Conservation (phyloP, 768 basidiomycete genomes). For the Gymnopilus dilepis region DNA sequence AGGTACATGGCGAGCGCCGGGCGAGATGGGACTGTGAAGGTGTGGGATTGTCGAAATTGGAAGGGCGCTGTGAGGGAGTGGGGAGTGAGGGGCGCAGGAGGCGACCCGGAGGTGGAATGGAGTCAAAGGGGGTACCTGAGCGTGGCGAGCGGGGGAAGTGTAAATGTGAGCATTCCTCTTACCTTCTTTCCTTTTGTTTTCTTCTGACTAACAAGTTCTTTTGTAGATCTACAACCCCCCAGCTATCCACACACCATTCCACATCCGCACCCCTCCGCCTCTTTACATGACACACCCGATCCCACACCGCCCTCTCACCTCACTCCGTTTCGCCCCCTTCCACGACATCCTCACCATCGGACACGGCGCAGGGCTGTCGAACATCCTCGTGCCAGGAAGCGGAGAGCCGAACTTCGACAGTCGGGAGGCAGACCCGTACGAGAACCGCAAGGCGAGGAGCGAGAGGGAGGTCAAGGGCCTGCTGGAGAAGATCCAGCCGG, state of each 20-base stretch:
- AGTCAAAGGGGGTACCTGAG: conserved; percentile 85
- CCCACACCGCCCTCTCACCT: conserved; percentile 76
- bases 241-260: conserved; percentile 62
- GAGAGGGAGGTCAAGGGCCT: conserved; percentile 92
- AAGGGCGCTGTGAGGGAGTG: conserved; percentile 83
- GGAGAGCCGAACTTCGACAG: conserved; percentile 97
- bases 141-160: conserved; percentile 80
- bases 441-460: conserved; percentile 76
- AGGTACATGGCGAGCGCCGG: conserved; percentile 92
- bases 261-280: conserved; percentile 62
- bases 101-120: conserved; percentile 76
- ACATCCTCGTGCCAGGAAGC: conserved; percentile 86
- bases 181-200: background rate
- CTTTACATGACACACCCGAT: conserved; percentile 90
- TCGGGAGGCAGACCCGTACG: conserved; percentile 93
- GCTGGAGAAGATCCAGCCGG: conserved; percentile 94
- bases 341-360: conserved; percentile 85
- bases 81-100: conserved; percentile 70
- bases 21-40: conserved; percentile 85
- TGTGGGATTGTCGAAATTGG: conserved; percentile 99
- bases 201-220: background rate
- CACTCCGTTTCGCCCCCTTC: conserved; percentile 86
- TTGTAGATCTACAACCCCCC: conserved; percentile 81
- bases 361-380: conserved; percentile 79
- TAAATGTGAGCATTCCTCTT: conserved; percentile 62